Conservation (phyloP, 2,329 filamentous ascomycete genomes). For the Colletotrichum horii region DNA sequence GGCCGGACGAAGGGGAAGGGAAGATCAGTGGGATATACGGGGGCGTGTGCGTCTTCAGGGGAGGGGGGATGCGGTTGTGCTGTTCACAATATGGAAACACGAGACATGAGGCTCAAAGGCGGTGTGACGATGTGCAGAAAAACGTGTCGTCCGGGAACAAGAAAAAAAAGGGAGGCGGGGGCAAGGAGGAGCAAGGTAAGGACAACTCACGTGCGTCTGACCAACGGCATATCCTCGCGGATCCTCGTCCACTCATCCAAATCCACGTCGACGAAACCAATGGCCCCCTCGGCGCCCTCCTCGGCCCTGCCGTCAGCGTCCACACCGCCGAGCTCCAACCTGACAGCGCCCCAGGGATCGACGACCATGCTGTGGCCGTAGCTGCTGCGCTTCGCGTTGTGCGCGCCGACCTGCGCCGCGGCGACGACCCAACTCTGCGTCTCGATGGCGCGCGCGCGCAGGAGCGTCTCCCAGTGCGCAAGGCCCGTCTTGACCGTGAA, state of each 20-base stretch:
- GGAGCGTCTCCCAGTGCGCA: conserved; percentile 84
- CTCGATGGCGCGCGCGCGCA: conserved; percentile 85
- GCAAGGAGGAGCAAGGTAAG: background rate
- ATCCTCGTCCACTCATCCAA: conserved; percentile 51
- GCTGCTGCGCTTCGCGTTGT: conserved; percentile 76
- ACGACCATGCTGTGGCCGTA: conserved; percentile 89
- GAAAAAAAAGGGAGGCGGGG: background rate
- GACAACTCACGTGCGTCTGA: conserved; percentile 54
- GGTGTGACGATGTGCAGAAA: background rate
- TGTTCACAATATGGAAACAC: background rate
- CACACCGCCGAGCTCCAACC: conserved; percentile 66
- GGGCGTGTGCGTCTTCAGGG: background rate
- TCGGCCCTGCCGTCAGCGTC: conserved; percentile 42
- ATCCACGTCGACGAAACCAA: conserved; percentile 63
- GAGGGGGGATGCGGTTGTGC: background rate
- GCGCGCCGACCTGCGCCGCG: conserved; percentile 79
- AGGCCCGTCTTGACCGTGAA: conserved; percentile 87
- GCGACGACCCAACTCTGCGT: conserved; percentile 88
- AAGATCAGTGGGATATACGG: background rate
- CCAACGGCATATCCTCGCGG: conserved; percentile 57
- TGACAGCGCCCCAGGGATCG: conserved; percentile 83
- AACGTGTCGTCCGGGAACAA: background rate
- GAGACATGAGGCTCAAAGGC: background rate
- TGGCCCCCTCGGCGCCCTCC: conserved; percentile 48
- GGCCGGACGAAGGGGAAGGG: background rate